These are phyloP conservation scores for Nigrograna mackinnonii DNA, from an alignment of 2,329 filamentous ascomycete species.

Conservation along the genomic window DNA sequence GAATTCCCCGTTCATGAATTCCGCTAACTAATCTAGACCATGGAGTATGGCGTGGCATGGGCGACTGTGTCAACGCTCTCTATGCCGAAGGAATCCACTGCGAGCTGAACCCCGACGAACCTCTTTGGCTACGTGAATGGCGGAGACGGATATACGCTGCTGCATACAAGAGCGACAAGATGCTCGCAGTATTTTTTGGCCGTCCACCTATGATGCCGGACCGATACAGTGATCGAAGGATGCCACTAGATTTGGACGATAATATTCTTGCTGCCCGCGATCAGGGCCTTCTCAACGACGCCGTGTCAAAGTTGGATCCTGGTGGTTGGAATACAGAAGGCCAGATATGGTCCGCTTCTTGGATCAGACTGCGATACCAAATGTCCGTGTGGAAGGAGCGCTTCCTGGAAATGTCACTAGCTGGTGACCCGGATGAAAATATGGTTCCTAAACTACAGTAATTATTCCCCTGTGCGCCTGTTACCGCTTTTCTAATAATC, in stretches of 20 bases:
- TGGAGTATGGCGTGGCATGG: conserved; percentile 36
- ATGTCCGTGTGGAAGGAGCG: conserved; percentile 34
- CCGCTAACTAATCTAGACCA: conserved; percentile 30
- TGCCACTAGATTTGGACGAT: conserved; percentile 36
- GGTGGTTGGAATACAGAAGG: conserved; percentile 36
- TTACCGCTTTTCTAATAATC: too few relatives aligned
- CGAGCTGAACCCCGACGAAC: conserved; percentile 30
- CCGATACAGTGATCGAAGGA: conserved; percentile 34
- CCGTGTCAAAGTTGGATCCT: conserved; percentile 28
- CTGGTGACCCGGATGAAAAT: conserved; percentile 31
- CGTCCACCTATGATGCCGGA: conserved; percentile 39
- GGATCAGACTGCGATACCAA: conserved; percentile 28
- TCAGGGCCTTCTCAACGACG: conserved; percentile 22
- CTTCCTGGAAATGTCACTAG: conserved; percentile 34
- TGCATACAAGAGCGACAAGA: conserved; percentile 36
- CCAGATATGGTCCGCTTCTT: conserved; percentile 27
- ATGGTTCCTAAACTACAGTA: conserved; percentile 33
- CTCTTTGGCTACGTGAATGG: conserved; percentile 35
- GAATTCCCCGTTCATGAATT: background rate
- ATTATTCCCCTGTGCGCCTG: too few relatives aligned
- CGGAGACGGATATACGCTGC: conserved; percentile 32
- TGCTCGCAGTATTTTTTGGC: conserved; percentile 36
- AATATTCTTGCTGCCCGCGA: conserved; percentile 26
- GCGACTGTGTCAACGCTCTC: conserved; percentile 29
- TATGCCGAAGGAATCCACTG: conserved; percentile 40